A percentile compares a stretch with the other conserved stretches of the same genome.
Evolutionary conservation across 2,329 filamentous ascomycete genomes (phyloP).

Genomic region (Pseudogymnoascus sp.): DNA sequence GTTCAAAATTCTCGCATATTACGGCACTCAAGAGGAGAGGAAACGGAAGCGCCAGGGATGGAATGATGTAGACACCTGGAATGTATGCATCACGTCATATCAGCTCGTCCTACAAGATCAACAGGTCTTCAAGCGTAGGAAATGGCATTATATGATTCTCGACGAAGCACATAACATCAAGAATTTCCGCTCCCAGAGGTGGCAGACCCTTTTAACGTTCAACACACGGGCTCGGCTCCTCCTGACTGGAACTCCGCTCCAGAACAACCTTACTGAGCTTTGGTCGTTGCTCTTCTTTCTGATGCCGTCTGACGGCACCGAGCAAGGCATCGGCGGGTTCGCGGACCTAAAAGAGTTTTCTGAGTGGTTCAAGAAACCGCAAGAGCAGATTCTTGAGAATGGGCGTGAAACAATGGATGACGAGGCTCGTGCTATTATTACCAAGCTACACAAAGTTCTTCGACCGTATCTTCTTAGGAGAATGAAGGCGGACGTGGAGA

Average conservation of each 20-base stretch:
- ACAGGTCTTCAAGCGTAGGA: constrained; percentile 81
- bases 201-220: constrained; percentile 91
- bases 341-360: constrained; percentile 94
- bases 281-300: constrained; percentile 97
- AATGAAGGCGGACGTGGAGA: constrained; percentile 93
- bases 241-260: constrained; percentile 86
- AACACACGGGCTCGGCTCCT: constrained; percentile 81
- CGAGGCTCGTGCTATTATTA: constrained; percentile 83
- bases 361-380: constrained; percentile 89
- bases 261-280: constrained; percentile 93
- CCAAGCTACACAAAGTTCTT: constrained; percentile 87
- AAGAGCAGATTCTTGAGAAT: constrained; percentile 92
- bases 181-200: constrained; percentile 95
- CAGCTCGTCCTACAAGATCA: constrained; percentile 92
- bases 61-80: constrained; percentile 90
- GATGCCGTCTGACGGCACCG: constrained; percentile 69
- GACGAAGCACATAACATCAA: constrained; percentile 99
- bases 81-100: constrained; percentile 96
- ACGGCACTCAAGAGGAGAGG: constrained; percentile 86
- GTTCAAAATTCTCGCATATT: constrained; percentile 97
- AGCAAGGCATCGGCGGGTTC: constrained; percentile 79
- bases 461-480: constrained; percentile 85
- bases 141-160: constrained; percentile 97
- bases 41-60: constrained; percentile 86
- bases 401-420: constrained; percentile 91